A percentile compares a stretch with the other conserved stretches of the same genome.
Evolutionary conservation across 108 stramenopile species (phyloP).

Genomic region (Mayamaea pseudoterrestris): DNA sequence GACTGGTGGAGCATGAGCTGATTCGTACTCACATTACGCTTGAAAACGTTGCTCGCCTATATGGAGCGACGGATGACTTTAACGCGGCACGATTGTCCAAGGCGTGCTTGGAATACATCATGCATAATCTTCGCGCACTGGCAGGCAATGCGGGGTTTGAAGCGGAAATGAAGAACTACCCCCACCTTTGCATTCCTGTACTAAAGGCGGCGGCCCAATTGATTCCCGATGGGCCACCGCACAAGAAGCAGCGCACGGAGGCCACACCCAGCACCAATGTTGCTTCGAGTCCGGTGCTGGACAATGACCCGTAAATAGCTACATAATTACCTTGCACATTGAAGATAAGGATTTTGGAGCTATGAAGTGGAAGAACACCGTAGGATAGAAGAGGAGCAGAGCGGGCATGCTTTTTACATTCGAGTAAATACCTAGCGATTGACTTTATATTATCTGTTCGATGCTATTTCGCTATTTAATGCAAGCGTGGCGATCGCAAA

Average conservation of each 20-base stretch:
- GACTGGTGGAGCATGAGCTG: conserved; percentile 77
- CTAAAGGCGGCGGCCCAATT: conserved; percentile 85
- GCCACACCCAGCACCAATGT: no score
- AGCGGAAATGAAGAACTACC: conserved; percentile 86
- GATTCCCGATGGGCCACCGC: conserved; percentile 72
- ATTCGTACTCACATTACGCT: conserved; percentile 72
- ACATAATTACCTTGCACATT: no score
- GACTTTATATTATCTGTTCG: no score
- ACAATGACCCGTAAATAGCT: no score
- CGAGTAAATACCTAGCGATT: no score
- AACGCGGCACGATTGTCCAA: conserved; percentile 65
- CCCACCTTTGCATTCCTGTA: conserved; percentile 81
- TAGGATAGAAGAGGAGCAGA: no score
- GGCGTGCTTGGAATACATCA: conserved; percentile 80
- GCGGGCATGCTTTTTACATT: no score
- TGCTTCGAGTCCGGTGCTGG: no score
- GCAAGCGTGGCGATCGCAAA: no score
- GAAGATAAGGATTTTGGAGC: no score
- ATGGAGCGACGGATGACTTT: conserved; percentile 80
- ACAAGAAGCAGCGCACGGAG: conserved; percentile 74
- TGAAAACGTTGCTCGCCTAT: conserved; percentile 77
- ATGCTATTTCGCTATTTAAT: no score
- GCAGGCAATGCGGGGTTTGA: conserved; percentile 66
- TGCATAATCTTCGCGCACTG: conserved; percentile 80
- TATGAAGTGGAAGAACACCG: no score